These are phyloP conservation scores for Chalciporus piperatus DNA, from an alignment of 768 basidiomycete species.

Conservation along the genomic window DNA sequence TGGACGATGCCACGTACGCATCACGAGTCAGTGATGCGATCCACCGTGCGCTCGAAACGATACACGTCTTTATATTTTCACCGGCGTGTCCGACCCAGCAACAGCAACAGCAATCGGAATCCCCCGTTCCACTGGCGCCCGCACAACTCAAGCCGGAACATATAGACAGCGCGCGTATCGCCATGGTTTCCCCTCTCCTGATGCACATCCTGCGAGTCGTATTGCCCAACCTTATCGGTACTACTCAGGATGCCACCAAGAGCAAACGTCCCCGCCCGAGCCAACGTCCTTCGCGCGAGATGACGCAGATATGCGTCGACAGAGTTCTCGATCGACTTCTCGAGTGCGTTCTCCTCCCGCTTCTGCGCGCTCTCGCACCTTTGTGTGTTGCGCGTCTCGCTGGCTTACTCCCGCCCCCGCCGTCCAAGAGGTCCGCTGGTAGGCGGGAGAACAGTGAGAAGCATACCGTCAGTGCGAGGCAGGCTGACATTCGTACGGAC, in stretches of 20 bases:
- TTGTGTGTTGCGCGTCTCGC: conserved; percentile 21
- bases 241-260: conserved; percentile 7
- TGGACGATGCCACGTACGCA: conserved; percentile 3
- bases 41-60: conserved; percentile 15
- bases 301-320: conserved; percentile 3
- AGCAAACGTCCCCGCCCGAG: conserved; percentile 12
- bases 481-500: conserved; percentile 20
- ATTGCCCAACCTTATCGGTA: conserved; percentile 16
- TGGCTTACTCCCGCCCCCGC: not conserved
- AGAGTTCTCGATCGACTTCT: conserved; percentile 17
- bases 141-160: no score
- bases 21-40: conserved; percentile 20
- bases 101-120: not conserved
- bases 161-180: conserved; percentile 17
- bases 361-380: conserved; percentile 17
- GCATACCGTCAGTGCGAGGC: not conserved
- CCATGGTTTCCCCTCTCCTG: conserved; percentile 23
- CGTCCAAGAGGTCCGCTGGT: not conserved
- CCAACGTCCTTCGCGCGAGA: not conserved
- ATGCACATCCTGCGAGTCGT: conserved; percentile 19
- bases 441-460: conserved; percentile 1
- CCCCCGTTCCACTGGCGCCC: no score
- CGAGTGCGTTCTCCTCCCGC: conserved; percentile 18
- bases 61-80: conserved; percentile 21
- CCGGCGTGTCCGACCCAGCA: not conserved